These are phyloP conservation scores for Erysimum cheiri DNA, from an alignment of 441 rosid species.

Conservation along the genomic window DNA sequence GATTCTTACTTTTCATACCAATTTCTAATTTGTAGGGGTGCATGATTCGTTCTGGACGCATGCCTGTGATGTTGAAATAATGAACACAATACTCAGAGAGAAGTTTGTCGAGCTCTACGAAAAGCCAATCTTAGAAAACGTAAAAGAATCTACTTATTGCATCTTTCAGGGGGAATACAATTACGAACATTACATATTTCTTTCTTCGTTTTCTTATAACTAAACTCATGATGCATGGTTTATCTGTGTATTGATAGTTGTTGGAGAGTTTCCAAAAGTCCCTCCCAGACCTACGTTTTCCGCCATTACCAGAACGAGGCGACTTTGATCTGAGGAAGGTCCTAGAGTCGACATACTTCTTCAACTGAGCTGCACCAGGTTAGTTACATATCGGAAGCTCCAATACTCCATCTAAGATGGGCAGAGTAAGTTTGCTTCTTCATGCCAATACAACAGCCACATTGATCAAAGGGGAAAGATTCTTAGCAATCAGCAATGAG, in stretches of 20 bases:
- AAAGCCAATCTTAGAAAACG: conserved; percentile 86
- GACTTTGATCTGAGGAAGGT: conserved; percentile 92
- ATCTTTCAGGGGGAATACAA: conserved; percentile 10
- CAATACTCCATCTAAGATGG: conserved; percentile 34
- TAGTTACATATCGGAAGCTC: conserved; percentile 23
- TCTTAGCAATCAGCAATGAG: conserved; percentile 33
- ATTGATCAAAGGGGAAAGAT: conserved; percentile 20
- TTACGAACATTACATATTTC: conserved; percentile 7
- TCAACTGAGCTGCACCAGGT: conserved; percentile 61
- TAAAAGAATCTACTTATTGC: conserved; percentile 49
- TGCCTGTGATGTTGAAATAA: conserved; percentile 81
- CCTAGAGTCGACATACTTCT: conserved; percentile 83
- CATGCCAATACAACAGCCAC: conserved; percentile 18
- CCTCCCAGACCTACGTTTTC: conserved; percentile 78
- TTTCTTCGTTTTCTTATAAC: conserved; percentile 9
- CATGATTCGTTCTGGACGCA: conserved; percentile 99
- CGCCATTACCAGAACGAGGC: conserved; percentile 89
- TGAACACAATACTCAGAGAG: conserved; percentile 89
- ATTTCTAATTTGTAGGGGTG: conserved; percentile 69
- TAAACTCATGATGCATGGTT: conserved; percentile 28
- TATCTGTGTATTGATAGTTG: conserved; percentile 63
- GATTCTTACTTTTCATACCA: conserved; percentile 31
- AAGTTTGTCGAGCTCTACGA: conserved; percentile 94
- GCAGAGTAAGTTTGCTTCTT: conserved; percentile 32
- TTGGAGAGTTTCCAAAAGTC: conserved; percentile 80